These are phyloP conservation scores for Calophaca sinica DNA, from an alignment of 306 rosid species.

Conservation along the genomic window DNA sequence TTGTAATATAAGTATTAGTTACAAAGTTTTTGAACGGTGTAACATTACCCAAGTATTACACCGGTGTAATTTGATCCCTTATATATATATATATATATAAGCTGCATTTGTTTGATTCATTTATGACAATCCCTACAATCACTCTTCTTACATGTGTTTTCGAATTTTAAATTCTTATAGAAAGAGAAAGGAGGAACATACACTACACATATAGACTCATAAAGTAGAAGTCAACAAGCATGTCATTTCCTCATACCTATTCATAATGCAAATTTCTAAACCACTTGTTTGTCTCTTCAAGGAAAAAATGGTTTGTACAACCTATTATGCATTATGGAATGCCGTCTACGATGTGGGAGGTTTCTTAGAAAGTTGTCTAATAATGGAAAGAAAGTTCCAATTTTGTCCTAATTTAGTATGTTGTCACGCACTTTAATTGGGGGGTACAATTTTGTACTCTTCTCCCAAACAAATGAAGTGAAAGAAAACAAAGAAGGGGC, in stretches of 20 bases:
- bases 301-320: not conserved
- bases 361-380: not conserved
- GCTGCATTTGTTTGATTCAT: conserved; percentile 3
- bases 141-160: not conserved
- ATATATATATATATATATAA: too few species aligned
- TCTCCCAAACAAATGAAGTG: not conserved
- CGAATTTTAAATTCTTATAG: conserved; percentile 26
- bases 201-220: not conserved
- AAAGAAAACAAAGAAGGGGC: not conserved
- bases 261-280: conserved; percentile 11
- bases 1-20: too few species aligned
- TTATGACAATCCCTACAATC: conserved; percentile 10
- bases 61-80: too few species aligned
- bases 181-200: not conserved
- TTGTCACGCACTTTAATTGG: not conserved
- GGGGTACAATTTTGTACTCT: conserved; percentile 12
- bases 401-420: not conserved
- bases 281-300: not conserved
- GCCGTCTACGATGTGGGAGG: not conserved
- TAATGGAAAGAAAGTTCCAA: not conserved
- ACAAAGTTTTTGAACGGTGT: too few species aligned
- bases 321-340: not conserved
- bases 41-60: too few species aligned
- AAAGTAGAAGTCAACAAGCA: conserved; percentile 1
- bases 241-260: not conserved